Evolutionary conservation across 2,329 filamentous ascomycete species (phyloP), one percentile per base, ranked within the genome.

Genomic region (Mycosphaerella sp.): DNA sequence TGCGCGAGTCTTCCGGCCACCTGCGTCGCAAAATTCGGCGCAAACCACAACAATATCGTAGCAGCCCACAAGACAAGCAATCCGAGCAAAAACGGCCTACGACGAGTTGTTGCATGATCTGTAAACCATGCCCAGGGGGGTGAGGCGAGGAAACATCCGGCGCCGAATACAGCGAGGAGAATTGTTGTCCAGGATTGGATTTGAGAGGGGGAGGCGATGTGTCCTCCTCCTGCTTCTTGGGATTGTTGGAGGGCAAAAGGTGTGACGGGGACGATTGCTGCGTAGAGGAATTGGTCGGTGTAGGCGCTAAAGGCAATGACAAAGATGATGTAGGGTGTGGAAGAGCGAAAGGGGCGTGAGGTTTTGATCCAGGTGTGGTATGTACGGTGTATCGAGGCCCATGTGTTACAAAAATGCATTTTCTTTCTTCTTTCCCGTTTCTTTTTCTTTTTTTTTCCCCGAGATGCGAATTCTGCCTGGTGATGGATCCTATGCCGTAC

Each of bases 111-210:
- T 0, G 78, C 77, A 49, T 77, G 76, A 67, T 89, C 86, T 2
- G 81, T 79, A 51, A 78, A 78, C 64, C 77, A 74, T 12, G 81
- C 81, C 34, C 70, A 73, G 21, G 76, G 61, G 6, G 45, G 40
- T n/a, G 38, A 41, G 21, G 76, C 76, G 1, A 80, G 72, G 14
- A 87, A 74, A 4, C 87, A 71, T 2, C 83, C 79, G 1, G 79
- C 81, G 39, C 83, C 85, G 65, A 88, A 89, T n/a, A 83, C 78
- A 2, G 84, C 83, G 0, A 89, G 72, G 1, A 89, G 74, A 9
- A 87, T 76, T 0, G 84, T 83, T 1, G 82, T 80, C 84, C 84
- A 89, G 62, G 74, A 76, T 69, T 88, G 85, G 1, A 84, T 78
- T 38, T 47, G 32, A 1, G 14, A 17, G 14, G 1, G 14, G 26